Base-by-base conservation (phyloP, 2,329 filamentous ascomycete species). In the Fusarium fujikuroi region DNA sequence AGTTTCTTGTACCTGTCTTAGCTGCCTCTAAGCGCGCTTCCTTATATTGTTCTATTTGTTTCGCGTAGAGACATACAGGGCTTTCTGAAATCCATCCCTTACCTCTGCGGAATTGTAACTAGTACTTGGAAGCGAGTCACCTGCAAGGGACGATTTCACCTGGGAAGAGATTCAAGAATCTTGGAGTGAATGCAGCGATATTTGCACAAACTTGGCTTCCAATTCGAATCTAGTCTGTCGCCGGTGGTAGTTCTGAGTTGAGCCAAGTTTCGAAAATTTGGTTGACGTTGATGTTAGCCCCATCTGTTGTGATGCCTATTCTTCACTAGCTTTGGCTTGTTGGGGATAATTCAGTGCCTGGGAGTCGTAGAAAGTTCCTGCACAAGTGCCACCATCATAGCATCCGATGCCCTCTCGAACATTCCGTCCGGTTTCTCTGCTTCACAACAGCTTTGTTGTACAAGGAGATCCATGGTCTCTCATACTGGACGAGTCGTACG, bases 51-150 rank as follows among this genome's bases (percentile, higher is more conserved):
- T 44, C 46, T 54, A 18, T 50, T 39, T 60, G 70, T 70, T 71
- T 73, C 66, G 66, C 42, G 40, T 65, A 73, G 54, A 73, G 53
- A 60, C 53, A 73, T 53, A 25, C 50, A 50, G 30, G 63, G 21
- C 43, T 63, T 42, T 23, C 37, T 47, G 28, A 62, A 58, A 40
- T 23, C 39, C 34, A 47, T 63, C 50, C 50, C 65, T 63, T 47
- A 32, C 43, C 28, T 68, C 23, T 40, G 43, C 46, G n/a, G 39
- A 49, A 44, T 47, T 25, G 30, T 36, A 32, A 25, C 40, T 34
- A 28, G 43, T 34, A n/a, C 18, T 46, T 42, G 59, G 39, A 36
- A 40, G 44, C 44, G 30, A 43, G 32, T 40, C 57, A 36, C 42
- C 23, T 18, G 60, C 37, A 58, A 63, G 42, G 63, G 46, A 49